phyloP scores from a whole-genome alignment of 2,329 filamentous ascomycete species.

The Pseudohalonectria lignicola region DNA sequence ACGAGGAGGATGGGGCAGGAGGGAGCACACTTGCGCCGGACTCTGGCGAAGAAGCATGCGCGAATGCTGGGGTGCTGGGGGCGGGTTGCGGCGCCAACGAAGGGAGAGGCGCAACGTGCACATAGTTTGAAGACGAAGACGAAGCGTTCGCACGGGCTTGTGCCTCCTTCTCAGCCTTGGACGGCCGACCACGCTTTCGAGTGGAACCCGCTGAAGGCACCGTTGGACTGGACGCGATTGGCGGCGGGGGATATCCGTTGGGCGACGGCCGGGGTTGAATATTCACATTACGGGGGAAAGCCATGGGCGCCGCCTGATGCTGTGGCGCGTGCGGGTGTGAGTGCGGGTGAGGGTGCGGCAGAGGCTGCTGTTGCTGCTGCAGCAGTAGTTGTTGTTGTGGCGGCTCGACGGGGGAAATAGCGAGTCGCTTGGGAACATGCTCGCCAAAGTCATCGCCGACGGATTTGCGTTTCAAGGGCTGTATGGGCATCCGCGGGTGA shows the following conservation, averaged over 20 bases:
- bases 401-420: slow-evolving; percentile 11
- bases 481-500: slow-evolving; percentile 8
- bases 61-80: slow-evolving; percentile 5
- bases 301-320: neutral
- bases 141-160: slow-evolving; percentile 12
- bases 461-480: slow-evolving; percentile 19
- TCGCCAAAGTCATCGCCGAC: slow-evolving; percentile 18
- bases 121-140: slow-evolving; percentile 3
- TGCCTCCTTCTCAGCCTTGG: slow-evolving; percentile 18
- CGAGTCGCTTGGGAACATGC: slow-evolving; percentile 18
- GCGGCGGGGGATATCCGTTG: slow-evolving; percentile 11
- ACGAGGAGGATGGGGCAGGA: neutral
- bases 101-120: slow-evolving; percentile 11
- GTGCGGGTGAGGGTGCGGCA: neutral
- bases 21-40: neutral
- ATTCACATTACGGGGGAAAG: slow-evolving; percentile 9
- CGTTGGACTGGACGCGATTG: slow-evolving; percentile 6
- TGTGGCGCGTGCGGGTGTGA: slow-evolving; percentile 3
- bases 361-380: neutral
- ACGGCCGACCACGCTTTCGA: slow-evolving; percentile 21
- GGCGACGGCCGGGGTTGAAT: slow-evolving; percentile 19
- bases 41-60: neutral
- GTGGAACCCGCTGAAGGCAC: slow-evolving; percentile 6
- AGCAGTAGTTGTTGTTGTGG: neutral
- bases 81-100: slow-evolving; percentile 9